Evolutionary conservation across 2,329 filamentous ascomycete genomes (phyloP).

Genomic region (Penicillium brevicompactum): DNA sequence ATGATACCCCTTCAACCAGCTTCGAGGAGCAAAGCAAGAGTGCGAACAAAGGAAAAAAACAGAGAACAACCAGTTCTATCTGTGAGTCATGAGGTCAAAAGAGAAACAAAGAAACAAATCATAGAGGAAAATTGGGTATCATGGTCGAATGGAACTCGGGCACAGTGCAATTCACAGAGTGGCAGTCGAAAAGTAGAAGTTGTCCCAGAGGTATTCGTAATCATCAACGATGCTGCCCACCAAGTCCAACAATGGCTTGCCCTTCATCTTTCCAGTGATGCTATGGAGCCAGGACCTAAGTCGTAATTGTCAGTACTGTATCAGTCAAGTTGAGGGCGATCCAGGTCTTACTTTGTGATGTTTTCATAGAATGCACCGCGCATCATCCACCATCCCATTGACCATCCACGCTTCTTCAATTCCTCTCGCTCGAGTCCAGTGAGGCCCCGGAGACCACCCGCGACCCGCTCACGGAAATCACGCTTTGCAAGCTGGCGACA

Average conservation of each 20-base stretch:
- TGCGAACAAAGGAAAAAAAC: conserved; percentile 19
- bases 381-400: conserved; percentile 94
- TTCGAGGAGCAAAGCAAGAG: conserved; percentile 9
- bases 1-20: conserved; percentile 28
- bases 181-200: conserved; percentile 84
- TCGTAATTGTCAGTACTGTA: conserved; percentile 25
- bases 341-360: conserved; percentile 64
- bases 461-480: conserved; percentile 62
- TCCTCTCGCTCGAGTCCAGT: conserved; percentile 89
- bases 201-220: conserved; percentile 97
- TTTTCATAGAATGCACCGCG: conserved; percentile 96
- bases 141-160: conserved; percentile 12
- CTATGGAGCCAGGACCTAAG: conserved; percentile 64
- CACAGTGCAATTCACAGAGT: conserved; percentile 43
- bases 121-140: conserved; percentile 24
- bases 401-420: conserved; percentile 83
- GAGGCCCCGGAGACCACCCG: conserved; percentile 72
- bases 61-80: conserved; percentile 1
- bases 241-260: conserved; percentile 76
- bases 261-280: conserved; percentile 69
- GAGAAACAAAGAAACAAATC: conserved; percentile 13
- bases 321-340: background rate
- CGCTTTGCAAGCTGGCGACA: conserved; percentile 80
- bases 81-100: conserved; percentile 5
- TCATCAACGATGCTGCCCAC: conserved; percentile 87